These are phyloP conservation scores for Tagetes erecta DNA, from an alignment of 129 eudicot genomes.

Conservation along the genomic window DNA sequence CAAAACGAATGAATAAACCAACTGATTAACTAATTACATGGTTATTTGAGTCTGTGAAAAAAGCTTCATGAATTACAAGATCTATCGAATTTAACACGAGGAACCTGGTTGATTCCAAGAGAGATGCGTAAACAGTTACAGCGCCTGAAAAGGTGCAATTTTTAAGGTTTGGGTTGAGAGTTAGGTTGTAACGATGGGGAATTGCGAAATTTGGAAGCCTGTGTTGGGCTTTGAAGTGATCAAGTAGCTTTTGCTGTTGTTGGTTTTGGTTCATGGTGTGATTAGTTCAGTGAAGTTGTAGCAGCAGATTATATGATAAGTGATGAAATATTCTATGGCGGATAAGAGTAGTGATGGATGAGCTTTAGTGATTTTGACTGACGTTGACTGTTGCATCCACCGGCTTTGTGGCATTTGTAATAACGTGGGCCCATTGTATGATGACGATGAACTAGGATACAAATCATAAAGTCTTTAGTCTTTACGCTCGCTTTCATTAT, in stretches of 20 bases:
- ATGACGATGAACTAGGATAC: neutral
- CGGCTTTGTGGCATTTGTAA: neutral
- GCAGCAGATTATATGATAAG: neutral
- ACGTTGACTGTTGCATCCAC: slow-evolving; percentile 1
- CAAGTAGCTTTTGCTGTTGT: slow-evolving; percentile 15
- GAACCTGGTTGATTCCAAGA: slow-evolving; percentile 42
- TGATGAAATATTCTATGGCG: neutral
- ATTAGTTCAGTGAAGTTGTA: neutral
- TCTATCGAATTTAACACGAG: slow-evolving; percentile 43
- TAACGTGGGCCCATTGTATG: neutral
- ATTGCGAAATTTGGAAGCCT: slow-evolving; percentile 54
- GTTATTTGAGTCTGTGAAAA: slow-evolving; percentile 31
- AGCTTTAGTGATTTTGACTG: neutral
- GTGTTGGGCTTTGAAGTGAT: slow-evolving; percentile 45
- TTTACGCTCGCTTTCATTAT: too few species aligned
- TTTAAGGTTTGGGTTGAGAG: slow-evolving; percentile 40
- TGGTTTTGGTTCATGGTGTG: slow-evolving; percentile 32
- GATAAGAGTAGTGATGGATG: neutral
- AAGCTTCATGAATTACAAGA: slow-evolving; percentile 28
- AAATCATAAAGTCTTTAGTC: too few species aligned
- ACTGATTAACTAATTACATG: slow-evolving; percentile 14
- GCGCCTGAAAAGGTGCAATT: slow-evolving; percentile 43
- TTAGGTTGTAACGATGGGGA: slow-evolving; percentile 44
- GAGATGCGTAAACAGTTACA: slow-evolving; percentile 26
- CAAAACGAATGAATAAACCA: neutral